These are phyloP conservation scores for Auricularia auricula-judae DNA, from an alignment of 768 basidiomycete species.

Conservation along the genomic window DNA sequence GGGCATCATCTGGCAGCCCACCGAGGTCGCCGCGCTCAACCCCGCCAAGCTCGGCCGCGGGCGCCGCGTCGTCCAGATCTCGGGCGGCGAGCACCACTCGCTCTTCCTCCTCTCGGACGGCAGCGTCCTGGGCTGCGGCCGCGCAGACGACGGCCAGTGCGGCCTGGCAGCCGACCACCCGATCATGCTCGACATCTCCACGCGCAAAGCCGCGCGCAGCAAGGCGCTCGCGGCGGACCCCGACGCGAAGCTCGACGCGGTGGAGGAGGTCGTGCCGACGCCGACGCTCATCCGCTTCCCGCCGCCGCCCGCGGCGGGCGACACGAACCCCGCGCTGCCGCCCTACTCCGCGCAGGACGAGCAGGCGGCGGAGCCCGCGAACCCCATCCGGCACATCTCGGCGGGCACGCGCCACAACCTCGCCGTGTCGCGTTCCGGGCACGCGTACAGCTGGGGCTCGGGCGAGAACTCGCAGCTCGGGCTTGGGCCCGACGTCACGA, in stretches of 20 bases:
- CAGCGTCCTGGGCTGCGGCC: constrained; percentile 77
- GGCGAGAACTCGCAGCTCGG: constrained; percentile 9
- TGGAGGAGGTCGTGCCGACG: constrained; percentile 5
- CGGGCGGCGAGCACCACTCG: constrained; percentile 80
- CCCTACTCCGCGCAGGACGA: not conserved
- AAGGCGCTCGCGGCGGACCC: constrained; percentile 1
- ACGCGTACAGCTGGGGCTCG: constrained; percentile 10
- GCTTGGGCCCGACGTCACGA: constrained; percentile 6
- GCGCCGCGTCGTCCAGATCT: constrained; percentile 59
- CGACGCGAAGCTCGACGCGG: not conserved
- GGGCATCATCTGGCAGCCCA: constrained; percentile 51
- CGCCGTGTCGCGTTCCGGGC: constrained; percentile 8
- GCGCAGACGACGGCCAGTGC: constrained; percentile 74
- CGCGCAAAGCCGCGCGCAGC: constrained; percentile 1
- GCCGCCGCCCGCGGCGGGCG: constrained; percentile 5
- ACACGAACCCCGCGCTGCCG: constrained; percentile 3
- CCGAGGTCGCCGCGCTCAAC: constrained; percentile 52
- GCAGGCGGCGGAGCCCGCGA: not conserved
- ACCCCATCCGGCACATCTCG: constrained; percentile 8
- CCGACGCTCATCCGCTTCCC: constrained; percentile 9
- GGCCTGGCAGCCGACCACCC: constrained; percentile 38
- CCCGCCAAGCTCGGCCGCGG: constrained; percentile 43
- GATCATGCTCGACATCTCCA: constrained; percentile 5
- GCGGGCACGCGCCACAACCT: constrained; percentile 11
- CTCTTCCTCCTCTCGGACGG: constrained; percentile 80